Evolutionary conservation across 768 basidiomycete genomes (phyloP), one percentile per base, ranked within the genome.

Genomic region (Rhodotorula paludigena): DNA sequence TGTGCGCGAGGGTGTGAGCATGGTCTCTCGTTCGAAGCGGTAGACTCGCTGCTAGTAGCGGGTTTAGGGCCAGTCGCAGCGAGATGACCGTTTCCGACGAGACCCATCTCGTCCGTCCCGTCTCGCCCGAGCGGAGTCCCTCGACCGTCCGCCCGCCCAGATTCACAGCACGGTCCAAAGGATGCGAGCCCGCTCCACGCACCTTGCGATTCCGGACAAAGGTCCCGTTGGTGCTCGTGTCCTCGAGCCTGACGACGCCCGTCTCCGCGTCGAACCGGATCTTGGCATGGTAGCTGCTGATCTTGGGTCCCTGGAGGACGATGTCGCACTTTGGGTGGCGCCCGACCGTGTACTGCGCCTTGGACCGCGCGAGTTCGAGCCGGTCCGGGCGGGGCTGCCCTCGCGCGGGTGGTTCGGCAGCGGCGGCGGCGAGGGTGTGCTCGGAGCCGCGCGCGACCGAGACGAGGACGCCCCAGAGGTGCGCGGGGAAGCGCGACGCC

Each of bases 1-100:
- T 84, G 85, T 47, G 30, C 1, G 23, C 10, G 41, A 35, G 30
- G 5, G 25, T 7, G 58, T 28, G 33, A 11, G 38, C 15, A 15
- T 32, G 42, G 9, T 39, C n/a, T n/a, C n/a, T n/a, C n/a, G n/a
- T n/a, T n/a, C n/a, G n/a, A n/a, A n/a, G n/a, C n/a, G n/a, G n/a
- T n/a, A n/a, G n/a, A n/a, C n/a, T n/a, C n/a, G n/a, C n/a, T n/a
- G n/a, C n/a, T n/a, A n/a, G n/a, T n/a, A n/a, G n/a, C n/a, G n/a
- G n/a, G n/a, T n/a, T n/a, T n/a, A n/a, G n/a, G n/a, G n/a, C n/a
- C n/a, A n/a, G n/a, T n/a, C n/a, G n/a, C n/a, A n/a, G n/a, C n/a
- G n/a, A n/a, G n/a, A n/a, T n/a, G n/a, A n/a, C n/a, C n/a, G n/a
- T n/a, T n/a, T n/a, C n/a, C n/a, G n/a, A n/a, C n/a, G n/a, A 48